Percentiles rank a stretch among this genome's conserved stretches.
These are phyloP conservation scores for Fusarium sp. DNA, from an alignment of 2,329 filamentous ascomycete genomes.

Conservation along the genomic window DNA sequence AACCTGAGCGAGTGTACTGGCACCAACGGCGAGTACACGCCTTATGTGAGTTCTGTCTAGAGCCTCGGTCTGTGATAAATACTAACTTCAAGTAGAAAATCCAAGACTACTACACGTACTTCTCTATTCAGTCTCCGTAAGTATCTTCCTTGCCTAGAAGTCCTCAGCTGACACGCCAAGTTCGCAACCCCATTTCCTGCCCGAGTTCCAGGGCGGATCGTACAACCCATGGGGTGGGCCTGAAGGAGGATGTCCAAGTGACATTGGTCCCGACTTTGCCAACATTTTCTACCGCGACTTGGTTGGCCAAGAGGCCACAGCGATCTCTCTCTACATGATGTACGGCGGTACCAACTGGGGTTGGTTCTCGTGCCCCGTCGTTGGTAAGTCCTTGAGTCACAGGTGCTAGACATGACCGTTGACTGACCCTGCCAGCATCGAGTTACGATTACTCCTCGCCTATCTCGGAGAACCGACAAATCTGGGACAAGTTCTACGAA, in stretches of 20 bases:
- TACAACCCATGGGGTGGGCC: slow-evolving; percentile 76
- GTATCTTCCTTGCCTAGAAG: background rate
- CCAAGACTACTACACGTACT: slow-evolving; percentile 52
- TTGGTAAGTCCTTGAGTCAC: slow-evolving; percentile 43
- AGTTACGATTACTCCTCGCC: slow-evolving; percentile 77
- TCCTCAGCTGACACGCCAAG: background rate
- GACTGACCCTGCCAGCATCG: slow-evolving; percentile 56
- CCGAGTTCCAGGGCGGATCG: slow-evolving; percentile 49
- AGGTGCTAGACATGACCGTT: background rate
- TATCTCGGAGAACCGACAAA: slow-evolving; percentile 71
- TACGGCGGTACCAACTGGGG: slow-evolving; percentile 78
- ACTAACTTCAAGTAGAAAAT: slow-evolving; percentile 20
- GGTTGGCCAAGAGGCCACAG: slow-evolving; percentile 72
- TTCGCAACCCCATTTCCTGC: slow-evolving; percentile 45
- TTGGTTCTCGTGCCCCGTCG: slow-evolving; percentile 69
- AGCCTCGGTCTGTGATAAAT: background rate
- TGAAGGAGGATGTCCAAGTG: slow-evolving; percentile 67
- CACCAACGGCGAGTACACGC: slow-evolving; percentile 71
- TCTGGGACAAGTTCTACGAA: slow-evolving; percentile 74
- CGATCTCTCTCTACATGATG: slow-evolving; percentile 75
- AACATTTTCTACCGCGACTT: slow-evolving; percentile 77
- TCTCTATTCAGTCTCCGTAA: slow-evolving; percentile 44
- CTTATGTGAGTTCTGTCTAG: slow-evolving; percentile 62
- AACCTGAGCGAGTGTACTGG: slow-evolving; percentile 73
- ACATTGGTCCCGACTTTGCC: slow-evolving; percentile 72